Evolutionary conservation across 2,329 filamentous ascomycete genomes (phyloP).

Genomic region (Fusarium abutilonis): DNA sequence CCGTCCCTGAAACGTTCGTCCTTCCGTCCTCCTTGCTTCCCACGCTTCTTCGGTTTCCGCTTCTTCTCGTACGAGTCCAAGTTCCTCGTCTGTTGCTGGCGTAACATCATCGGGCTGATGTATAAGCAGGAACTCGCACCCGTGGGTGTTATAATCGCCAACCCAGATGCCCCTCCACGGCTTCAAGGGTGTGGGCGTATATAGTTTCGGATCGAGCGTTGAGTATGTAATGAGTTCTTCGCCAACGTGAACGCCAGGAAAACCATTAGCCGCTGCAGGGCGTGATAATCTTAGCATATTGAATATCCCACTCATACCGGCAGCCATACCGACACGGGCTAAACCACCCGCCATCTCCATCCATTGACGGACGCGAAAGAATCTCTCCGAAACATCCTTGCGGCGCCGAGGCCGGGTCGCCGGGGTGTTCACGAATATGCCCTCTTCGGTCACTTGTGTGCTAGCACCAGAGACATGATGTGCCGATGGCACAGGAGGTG

Average conservation of each 20-base stretch:
- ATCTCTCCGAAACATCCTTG: constrained; percentile 71
- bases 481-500: constrained; percentile 71
- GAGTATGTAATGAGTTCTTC: constrained; percentile 70
- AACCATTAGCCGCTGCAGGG: constrained; percentile 20
- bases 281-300: constrained; percentile 33
- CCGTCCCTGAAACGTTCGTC: constrained; percentile 68
- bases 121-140: constrained; percentile 87
- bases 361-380: constrained; percentile 81
- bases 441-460: constrained; percentile 36
- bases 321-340: constrained; percentile 45
- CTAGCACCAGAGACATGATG: constrained; percentile 58
- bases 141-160: constrained; percentile 88
- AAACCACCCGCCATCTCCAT: constrained; percentile 67
- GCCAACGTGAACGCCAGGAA: constrained; percentile 59
- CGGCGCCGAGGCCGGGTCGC: constrained; percentile 58
- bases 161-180: constrained; percentile 93
- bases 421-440: constrained; percentile 41
- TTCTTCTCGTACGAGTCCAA: constrained; percentile 52
- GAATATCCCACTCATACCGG: constrained; percentile 33
- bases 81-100: constrained; percentile 51
- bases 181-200: constrained; percentile 81
- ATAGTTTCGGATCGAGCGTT: constrained; percentile 77
- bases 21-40: constrained; percentile 56
- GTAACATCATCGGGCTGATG: constrained; percentile 70
- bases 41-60: constrained; percentile 60